A percentile compares a stretch with the other conserved stretches of the same genome.
phyloP scores from a whole-genome alignment of 164 flowering plant genomes.

The Taxillus chinensis region DNA sequence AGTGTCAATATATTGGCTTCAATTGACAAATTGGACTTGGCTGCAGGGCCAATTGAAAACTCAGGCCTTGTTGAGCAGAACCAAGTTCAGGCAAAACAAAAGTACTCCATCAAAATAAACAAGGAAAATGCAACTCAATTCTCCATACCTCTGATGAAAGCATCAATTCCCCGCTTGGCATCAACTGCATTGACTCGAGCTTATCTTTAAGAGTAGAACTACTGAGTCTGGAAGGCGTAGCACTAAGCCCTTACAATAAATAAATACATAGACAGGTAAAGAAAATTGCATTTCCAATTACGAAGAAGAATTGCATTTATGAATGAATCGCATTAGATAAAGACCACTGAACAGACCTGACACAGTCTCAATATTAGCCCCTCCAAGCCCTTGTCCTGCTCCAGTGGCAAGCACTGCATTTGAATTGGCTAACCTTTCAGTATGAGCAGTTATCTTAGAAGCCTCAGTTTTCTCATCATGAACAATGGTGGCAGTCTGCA shows the following conservation, averaged over 20 bases:
- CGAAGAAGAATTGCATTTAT: not conserved
- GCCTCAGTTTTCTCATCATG: conserved; percentile 32
- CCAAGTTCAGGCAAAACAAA: no score
- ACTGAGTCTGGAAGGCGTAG: conserved; percentile 32
- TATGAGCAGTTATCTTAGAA: conserved; percentile 28
- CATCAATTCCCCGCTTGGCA: conserved; percentile 22
- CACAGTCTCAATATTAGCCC: conserved; percentile 26
- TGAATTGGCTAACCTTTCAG: conserved; percentile 25
- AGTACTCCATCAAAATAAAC: no score
- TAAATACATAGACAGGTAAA: not conserved
- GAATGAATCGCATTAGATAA: not conserved
- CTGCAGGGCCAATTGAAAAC: no score
- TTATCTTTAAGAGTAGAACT: conserved; percentile 27
- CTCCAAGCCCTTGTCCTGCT: conserved; percentile 37
- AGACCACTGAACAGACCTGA: conserved; percentile 34
- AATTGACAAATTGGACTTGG: no score
- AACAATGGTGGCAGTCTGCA: conserved; percentile 19
- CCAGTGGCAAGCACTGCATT: conserved; percentile 28
- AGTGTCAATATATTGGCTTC: no score
- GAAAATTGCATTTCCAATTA: not conserved
- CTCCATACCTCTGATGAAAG: conserved; percentile 45
- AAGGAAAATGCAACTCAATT: not conserved
- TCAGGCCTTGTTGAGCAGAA: no score
- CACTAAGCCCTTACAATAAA: conserved; percentile 33
- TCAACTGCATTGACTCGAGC: conserved; percentile 25